Evolutionary conservation across 2,329 filamentous ascomycete genomes (phyloP).

Genomic region (Monilinia fructigena): DNA sequence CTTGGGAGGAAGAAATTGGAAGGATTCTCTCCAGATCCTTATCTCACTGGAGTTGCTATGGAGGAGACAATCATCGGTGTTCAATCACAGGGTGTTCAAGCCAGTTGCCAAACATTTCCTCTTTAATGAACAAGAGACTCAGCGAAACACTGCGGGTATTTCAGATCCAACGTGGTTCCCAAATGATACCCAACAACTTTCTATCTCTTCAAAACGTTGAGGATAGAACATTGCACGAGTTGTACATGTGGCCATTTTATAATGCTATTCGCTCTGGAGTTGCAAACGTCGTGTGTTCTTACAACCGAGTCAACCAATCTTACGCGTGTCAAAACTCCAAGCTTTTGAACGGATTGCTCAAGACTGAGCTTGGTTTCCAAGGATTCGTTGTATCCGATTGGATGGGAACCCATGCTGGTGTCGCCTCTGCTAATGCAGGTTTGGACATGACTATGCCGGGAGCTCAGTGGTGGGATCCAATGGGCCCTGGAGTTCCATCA

Average conservation of each 20-base stretch:
- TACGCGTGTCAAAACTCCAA: constrained; percentile 53
- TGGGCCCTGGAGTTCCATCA: constrained; percentile 15
- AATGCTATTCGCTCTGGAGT: constrained; percentile 77
- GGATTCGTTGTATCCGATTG: constrained; percentile 66
- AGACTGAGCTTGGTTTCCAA: constrained; percentile 51
- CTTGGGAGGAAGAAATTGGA: constrained; percentile 47
- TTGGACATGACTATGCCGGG: constrained; percentile 69
- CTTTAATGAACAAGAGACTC: constrained; percentile 54
- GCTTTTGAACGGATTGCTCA: constrained; percentile 50
- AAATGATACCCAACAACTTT: constrained; percentile 42
- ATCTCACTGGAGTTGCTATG: constrained; percentile 40
- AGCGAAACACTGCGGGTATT: constrained; percentile 32
- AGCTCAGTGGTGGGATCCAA: constrained; percentile 34
- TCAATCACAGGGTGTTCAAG: constrained; percentile 41
- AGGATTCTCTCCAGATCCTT: constrained; percentile 40
- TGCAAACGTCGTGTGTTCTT: constrained; percentile 69
- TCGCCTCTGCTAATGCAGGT: constrained; percentile 58
- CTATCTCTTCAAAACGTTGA: constrained; percentile 69
- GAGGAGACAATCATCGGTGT: constrained; percentile 40
- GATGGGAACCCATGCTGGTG: constrained; percentile 58
- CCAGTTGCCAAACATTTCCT: constrained; percentile 44
- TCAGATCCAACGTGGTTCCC: constrained; percentile 9
- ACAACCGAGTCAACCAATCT: constrained; percentile 49
- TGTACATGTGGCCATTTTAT: constrained; percentile 84
- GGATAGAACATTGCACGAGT: constrained; percentile 69